Evolutionary conservation across 768 basidiomycete genomes (phyloP), one percentile per base, ranked within the genome.

Genomic region (Panellus pusillus): DNA sequence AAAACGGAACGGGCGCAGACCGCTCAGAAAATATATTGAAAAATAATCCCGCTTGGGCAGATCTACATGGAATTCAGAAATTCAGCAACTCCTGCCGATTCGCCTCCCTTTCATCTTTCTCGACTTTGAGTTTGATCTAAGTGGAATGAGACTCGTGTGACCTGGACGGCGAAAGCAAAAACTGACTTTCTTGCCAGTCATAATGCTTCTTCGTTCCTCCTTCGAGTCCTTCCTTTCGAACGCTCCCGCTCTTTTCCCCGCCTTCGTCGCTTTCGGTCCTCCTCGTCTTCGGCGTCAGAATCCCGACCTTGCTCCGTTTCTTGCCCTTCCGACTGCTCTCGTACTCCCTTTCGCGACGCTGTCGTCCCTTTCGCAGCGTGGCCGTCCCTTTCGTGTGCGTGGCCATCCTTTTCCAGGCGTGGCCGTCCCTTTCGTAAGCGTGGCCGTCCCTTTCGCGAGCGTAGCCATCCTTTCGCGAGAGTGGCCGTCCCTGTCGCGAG

Each of bases 111-210:
- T 81, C 81, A 37, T 77, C 80, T 61, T 80, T 82, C 71, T 79
- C 81, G 12, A 85, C 79, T 65, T 82, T 84, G 38, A 84, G 65
- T 64, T 84, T 84, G 44, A 84, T 84, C 83, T 84, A 52, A 17
- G 19, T 39, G 18, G 28, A 20, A 14, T 27, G 38, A 44, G 40
- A 36, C 58, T 57, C 32, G 31, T 19, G 50, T 52, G 29, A 6
- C 46, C 35, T 12, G 31, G 15, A 19, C 24, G 15, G 28, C 18
- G 15, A 32, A 28, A 52, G 38, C 3, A 19, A 45, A 36, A 40
- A 52, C 47, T 18, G 20, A 79, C 82, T 79, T 82, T 84, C 62
- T 84, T 84, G 0, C 83, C 83, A 3, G 83, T 86, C 55, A 85
- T 59, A 27, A 82, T 70, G 58, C 83, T 85, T 18, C 82, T 70